Evolutionary conservation across 495 filamentous ascomycete genomes (phyloP).

Genomic region (Aspergillus saccharolyticus): DNA sequence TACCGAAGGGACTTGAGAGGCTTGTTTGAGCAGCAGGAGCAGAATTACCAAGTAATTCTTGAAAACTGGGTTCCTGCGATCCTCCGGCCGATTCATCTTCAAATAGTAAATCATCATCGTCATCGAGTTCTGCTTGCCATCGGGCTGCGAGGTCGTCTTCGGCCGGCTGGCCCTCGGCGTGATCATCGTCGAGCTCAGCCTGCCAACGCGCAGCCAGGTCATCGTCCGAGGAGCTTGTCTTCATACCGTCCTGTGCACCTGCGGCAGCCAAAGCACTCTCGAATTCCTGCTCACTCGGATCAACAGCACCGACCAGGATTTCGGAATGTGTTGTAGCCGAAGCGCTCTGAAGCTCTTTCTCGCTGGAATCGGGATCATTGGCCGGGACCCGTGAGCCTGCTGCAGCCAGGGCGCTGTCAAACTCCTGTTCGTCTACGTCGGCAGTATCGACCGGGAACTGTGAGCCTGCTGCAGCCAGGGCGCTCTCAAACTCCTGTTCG

Average conservation of each 20-base stretch:
- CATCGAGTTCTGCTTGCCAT: conserved; percentile 78
- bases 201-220: conserved; percentile 25
- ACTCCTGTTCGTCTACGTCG: not conserved
- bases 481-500: not conserved
- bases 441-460: not conserved
- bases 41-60: conserved; percentile 12
- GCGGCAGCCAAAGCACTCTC: conserved; percentile 23
- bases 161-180: conserved; percentile 21
- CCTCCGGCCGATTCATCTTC: conserved; percentile 50
- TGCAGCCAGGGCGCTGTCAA: conserved; percentile 18
- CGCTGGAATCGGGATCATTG: not conserved
- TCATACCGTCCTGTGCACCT: conserved; percentile 15
- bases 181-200: conserved; percentile 21
- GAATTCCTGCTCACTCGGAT: not conserved
- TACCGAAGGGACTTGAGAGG: conserved; percentile 33
- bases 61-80: conserved; percentile 19
- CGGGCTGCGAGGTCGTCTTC: conserved; percentile 67
- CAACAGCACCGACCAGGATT: not conserved
- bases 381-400: conserved; percentile 10
- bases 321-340: not conserved
- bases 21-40: conserved; percentile 7
- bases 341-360: not conserved
- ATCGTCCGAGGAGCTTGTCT: conserved; percentile 15
- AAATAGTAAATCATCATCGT: conserved; percentile 73
- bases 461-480: not conserved